Evolutionary conservation across 208 protist species (phyloP), one percentile per base, ranked within the genome.

Genomic region (Jaenimonas drosophilae): DNA sequence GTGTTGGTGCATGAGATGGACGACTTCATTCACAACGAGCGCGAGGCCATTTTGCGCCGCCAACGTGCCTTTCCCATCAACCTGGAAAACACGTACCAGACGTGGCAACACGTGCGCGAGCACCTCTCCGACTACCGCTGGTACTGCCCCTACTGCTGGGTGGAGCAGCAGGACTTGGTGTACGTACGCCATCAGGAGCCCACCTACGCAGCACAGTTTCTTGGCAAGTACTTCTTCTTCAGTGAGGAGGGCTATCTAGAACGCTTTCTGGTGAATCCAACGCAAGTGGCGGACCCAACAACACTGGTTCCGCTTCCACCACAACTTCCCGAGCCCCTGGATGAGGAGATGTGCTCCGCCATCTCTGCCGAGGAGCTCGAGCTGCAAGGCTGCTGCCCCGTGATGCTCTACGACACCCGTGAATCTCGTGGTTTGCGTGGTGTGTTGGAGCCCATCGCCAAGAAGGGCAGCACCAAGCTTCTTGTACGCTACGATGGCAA

Each of bases 331-430:
- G 36, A 49, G 4, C 39, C 58, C 12, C 47, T 77, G 11, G 38
- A 19, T 6, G 30, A 11, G 7, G 34, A 26, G 17, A 36, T 38
- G 19, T 30, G 17, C 1, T 34, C 24, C 9, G 3, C 24, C 7
- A 3, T 40, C 33, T 24, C 24, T 5, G 4, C 23, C 46, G 21
- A 12, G 32, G 16, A 32, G 11, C 48, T 91, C 29, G 86, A 77
- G 46, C 55, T 88, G 9, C 49, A 70, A 38, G 88, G 84, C 20
- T 96, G 83, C 70, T 96, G 88, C 48, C 88, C 88, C 2, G 88
- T 96, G 6, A 46, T 82, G n/a, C 63, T 96, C 27, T 92, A 88
- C 64, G 79, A 91, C 57, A 94, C 88, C 6, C 81, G 88, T 2
- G 64, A 88, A 33, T 53, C 51, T 12, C 59, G 41, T 21, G 88